Base-by-base conservation (phyloP, 306 rosid genomes). In the Lathyrus aphaca region DNA sequence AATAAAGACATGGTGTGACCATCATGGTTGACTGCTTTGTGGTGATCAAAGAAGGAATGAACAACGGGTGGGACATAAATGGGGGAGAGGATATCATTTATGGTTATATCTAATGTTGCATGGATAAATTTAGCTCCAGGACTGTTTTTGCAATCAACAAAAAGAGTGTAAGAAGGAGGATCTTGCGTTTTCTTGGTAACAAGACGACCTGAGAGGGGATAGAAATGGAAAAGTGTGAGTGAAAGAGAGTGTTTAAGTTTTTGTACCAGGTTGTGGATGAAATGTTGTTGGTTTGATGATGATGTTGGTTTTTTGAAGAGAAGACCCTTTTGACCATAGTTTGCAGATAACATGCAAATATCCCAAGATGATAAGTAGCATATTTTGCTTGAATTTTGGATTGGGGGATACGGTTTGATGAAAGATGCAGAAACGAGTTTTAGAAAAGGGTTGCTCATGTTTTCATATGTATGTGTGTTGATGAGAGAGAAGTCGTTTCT, bases 201-300 rank as follows among this genome's bases (percentile, higher is more conserved):
- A 2, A 87, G 72, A 35, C 85, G 87, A 1, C 91, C 87, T 0
- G 86, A 21, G 4, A 88, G 83, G 3, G 95, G 96, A 66, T 86
- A 80, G 81, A 91, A 91, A 49, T 88, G 91, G 45, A 27, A 11
- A 1, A 86, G 88, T 6, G 88, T 25, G 0, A 77, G 15, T 1
- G 96, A 85, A 5, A 91, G 85, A 11, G 89, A 88, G 37, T 49
- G 66, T 14, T 82, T 82, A 17, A 88, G 93, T 29, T 64, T 77
- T 0, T 46, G 29, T 56, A 86, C 54, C 1, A 88, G 78, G 45
- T 65, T 3, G 0, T 61, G 1, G 9, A 77, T 66, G 82, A 84
- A 82, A 32, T 10, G 38, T 3, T 64, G 56, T 25, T n/a, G 71
- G 1, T 48, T 4, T 2, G 3, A 1, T 1, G 10, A 8, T 1